A percentile compares a stretch with the other conserved stretches of the same genome.
These are phyloP conservation scores for Cystobasidiaceae sp. DNA, from an alignment of 1,284 basidiomycete species.

Conservation along the genomic window DNA sequence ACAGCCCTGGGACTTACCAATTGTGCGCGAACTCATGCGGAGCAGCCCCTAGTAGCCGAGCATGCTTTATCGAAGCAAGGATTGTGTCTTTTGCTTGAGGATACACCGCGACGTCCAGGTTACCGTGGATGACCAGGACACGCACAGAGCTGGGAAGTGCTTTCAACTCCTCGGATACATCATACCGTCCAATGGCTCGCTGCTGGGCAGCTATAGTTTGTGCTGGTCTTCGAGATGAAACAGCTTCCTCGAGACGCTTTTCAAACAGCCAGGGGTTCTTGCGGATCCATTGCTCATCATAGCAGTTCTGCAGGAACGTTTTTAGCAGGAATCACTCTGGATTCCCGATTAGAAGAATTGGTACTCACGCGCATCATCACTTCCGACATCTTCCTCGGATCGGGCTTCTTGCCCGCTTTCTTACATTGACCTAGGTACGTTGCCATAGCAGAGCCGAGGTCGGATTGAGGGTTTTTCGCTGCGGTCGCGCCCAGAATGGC, in stretches of 20 bases:
- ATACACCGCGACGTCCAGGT: constrained; percentile 13
- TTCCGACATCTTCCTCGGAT: constrained; percentile 15
- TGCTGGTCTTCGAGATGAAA: constrained; percentile 6
- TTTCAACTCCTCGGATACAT: constrained; percentile 1
- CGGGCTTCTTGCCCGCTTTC: not conserved
- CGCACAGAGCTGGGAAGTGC: constrained; percentile 2
- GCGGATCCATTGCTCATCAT: constrained; percentile 19
- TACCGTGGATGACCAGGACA: constrained; percentile 23
- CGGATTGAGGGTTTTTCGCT: constrained; percentile 17
- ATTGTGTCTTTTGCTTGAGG: constrained; percentile 3
- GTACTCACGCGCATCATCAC: constrained; percentile 7
- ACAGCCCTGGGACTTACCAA: not conserved
- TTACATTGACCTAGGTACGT: not conserved
- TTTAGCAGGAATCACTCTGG: not conserved
- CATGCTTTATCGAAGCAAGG: constrained; percentile 1
- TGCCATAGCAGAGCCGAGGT: constrained; percentile 22
- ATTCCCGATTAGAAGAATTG: not conserved
- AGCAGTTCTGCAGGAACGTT: constrained; percentile 5
- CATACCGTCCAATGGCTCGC: constrained; percentile 20
- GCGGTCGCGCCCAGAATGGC: constrained; percentile 21
- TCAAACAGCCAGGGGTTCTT: constrained; percentile 16
- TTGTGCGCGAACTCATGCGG: constrained; percentile 10
- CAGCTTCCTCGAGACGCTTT: constrained; percentile 4
- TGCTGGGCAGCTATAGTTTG: constrained; percentile 9
- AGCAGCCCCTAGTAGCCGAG: not conserved